Conservation (phyloP, 129 eudicot genomes). For the Ambrosia artemisiifolia region DNA sequence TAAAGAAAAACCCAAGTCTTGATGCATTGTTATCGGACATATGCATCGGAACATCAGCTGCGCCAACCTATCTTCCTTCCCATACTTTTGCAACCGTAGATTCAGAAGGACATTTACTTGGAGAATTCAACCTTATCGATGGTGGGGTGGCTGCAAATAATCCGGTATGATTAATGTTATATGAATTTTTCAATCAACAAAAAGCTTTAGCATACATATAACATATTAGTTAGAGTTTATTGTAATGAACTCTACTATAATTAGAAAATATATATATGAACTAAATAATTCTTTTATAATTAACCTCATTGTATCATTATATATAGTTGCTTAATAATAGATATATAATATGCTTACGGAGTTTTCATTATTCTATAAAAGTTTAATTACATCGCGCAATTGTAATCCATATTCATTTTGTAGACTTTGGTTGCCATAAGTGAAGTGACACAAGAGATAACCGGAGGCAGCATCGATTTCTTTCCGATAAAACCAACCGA, state of each 20-base stretch:
- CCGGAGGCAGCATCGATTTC: constrained; percentile 30
- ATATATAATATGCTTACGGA: no score
- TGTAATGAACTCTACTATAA: no score
- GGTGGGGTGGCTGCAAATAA: constrained; percentile 78
- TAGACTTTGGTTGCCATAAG: constrained; percentile 60
- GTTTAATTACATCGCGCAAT: not conserved
- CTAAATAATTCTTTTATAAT: no score
- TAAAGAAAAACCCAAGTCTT: constrained; percentile 37
- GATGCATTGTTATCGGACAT: constrained; percentile 53
- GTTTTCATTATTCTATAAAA: no score
- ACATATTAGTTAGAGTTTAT: no score
- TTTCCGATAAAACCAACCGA: constrained; percentile 53
- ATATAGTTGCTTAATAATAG: no score
- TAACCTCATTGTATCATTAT: no score
- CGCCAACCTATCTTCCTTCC: constrained; percentile 63
- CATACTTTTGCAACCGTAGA: constrained; percentile 38
- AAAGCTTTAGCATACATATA: not conserved
- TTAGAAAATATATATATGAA: no score
- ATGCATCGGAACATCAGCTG: constrained; percentile 67
- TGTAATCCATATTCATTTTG: not conserved
- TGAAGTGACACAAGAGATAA: constrained; percentile 50
- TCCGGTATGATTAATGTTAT: constrained; percentile 35
- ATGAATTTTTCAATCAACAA: not conserved
- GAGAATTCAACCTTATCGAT: constrained; percentile 61
- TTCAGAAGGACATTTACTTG: constrained; percentile 15